Conservation (phyloP, 2,329 filamentous ascomycete species). For the Calonectria pauciramosa region DNA sequence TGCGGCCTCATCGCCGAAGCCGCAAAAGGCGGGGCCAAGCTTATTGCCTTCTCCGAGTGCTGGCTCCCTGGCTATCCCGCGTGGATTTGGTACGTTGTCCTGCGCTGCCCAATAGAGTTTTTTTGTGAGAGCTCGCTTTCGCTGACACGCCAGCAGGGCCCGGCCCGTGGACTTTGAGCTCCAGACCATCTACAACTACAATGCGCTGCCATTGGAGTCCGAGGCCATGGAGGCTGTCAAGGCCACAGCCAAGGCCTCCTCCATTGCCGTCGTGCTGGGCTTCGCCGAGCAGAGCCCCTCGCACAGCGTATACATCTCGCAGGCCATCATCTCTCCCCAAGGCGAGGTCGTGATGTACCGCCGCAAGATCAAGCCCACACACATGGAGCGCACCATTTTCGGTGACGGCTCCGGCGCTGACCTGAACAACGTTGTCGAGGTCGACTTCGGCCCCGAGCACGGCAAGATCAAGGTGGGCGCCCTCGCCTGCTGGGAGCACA, state of each 20-base stretch:
- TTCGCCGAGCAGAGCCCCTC: constrained; percentile 56
- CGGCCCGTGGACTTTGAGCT: constrained; percentile 40
- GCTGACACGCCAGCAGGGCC: constrained; percentile 30
- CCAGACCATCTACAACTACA: constrained; percentile 54
- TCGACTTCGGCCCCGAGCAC: constrained; percentile 49
- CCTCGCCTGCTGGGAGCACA: constrained; percentile 66
- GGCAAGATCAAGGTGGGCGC: constrained; percentile 55
- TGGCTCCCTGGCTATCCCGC: constrained; percentile 68
- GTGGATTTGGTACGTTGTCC: constrained; percentile 50
- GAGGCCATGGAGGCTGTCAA: constrained; percentile 55
- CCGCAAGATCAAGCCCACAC: constrained; percentile 66
- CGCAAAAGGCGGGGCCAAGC: constrained; percentile 61
- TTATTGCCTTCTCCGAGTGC: constrained; percentile 68
- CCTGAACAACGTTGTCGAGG: constrained; percentile 56
- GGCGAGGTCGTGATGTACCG: constrained; percentile 57
- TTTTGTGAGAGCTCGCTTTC: background rate
- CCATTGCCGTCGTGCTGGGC: constrained; percentile 59
- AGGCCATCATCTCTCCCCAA: constrained; percentile 57
- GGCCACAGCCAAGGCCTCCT: constrained; percentile 48
- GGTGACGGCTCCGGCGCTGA: constrained; percentile 58
- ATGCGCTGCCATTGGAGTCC: constrained; percentile 57
- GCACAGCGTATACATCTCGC: constrained; percentile 58
- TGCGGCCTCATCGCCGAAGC: constrained; percentile 42
- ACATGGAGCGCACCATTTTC: constrained; percentile 65
- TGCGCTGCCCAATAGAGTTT: background rate